Percentiles rank a stretch among this genome's conserved stretches.
Conservation (phyloP, 768 basidiomycete genomes). For the Kwoniella sp. region DNA sequence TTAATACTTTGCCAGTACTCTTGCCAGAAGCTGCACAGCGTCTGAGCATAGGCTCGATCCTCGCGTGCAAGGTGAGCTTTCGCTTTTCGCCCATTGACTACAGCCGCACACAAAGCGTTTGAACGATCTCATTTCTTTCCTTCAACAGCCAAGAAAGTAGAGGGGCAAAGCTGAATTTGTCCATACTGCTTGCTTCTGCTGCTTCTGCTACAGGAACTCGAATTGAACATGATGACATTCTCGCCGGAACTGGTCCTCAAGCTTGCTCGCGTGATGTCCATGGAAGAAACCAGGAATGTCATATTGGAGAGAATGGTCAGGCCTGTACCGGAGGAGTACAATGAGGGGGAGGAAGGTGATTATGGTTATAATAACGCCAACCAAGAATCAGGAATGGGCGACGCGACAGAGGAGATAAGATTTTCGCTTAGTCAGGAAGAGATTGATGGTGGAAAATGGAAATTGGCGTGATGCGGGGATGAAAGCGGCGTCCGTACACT, state of each 20-base stretch:
- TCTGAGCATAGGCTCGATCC: conserved; percentile 15
- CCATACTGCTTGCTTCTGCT: not conserved
- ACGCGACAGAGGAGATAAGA: not conserved
- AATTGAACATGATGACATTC: conserved; percentile 40
- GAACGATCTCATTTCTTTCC: not conserved
- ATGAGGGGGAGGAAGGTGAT: conserved; percentile 3
- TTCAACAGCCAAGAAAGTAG: no score
- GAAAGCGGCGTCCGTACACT: not conserved
- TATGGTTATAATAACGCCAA: not conserved
- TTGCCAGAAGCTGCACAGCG: not conserved
- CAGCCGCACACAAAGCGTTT: no score
- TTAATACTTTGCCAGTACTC: conserved; percentile 11
- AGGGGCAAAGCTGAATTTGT: not conserved
- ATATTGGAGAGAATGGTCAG: conserved; percentile 12
- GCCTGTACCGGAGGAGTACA: conserved; percentile 6
- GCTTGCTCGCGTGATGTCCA: conserved; percentile 17
- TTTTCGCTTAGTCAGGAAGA: conserved; percentile 1
- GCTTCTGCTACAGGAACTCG: conserved; percentile 33
- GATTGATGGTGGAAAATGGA: conserved; percentile 2
- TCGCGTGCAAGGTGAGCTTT: conserved; percentile 41
- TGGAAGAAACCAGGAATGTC: not conserved
- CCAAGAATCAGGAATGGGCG: not conserved
- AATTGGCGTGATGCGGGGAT: not conserved
- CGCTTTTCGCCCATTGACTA: no score
- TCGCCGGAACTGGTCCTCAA: conserved; percentile 35